Evolutionary conservation across 2,329 filamentous ascomycete genomes (phyloP), one percentile per base, ranked within the genome.

Genomic region (Pestalotiopsis sp.): DNA sequence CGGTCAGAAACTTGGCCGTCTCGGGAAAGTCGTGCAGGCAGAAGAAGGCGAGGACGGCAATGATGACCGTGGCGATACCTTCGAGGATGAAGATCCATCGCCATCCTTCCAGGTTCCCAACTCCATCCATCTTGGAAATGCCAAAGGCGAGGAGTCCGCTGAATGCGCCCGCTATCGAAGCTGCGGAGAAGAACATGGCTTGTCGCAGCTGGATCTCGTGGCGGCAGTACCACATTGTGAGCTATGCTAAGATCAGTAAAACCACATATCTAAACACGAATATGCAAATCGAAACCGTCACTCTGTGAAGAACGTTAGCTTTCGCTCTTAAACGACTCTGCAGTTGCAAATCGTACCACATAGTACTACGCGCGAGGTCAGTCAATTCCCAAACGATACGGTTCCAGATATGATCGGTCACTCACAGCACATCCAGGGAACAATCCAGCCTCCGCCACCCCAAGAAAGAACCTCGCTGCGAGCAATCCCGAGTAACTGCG

Each of bases 181-280:
- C 92, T 0, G 92, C 92, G 0, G 91, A 92, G 82, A 95, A 97
- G 84, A 96, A 95, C 64, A 94, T 86, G 1, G 93, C 92, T 69
- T 85, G 83, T 0, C 86, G 81, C 24, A 86, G 75, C 66, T 86
- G 84, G 38, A 86, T 83, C 69, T 88, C 86, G 64, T 85, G 82
- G n/a, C 86, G 82, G 22, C 82, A 85, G 68, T 89, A 89, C 86
- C 85, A 88, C 81, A 86, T 86, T 0, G 85, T 88, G 2, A 88
- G 74, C 64, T 66, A 11, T 22, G 44, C 5, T 1, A 2, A n/a
- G 1, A 30, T 66, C 26, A 66, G 55, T 35, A 40, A 17, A 38
- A 3, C 10, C 30, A 40, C 58, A 38, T 39, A 20, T 39, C 20
- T 13, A 35, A 4, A 14, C 11, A 17, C 4, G 3, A 35, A 4